These are phyloP conservation scores for Barnettozyma populi DNA, from an alignment of 805 yeast species.

Conservation along the genomic window DNA sequence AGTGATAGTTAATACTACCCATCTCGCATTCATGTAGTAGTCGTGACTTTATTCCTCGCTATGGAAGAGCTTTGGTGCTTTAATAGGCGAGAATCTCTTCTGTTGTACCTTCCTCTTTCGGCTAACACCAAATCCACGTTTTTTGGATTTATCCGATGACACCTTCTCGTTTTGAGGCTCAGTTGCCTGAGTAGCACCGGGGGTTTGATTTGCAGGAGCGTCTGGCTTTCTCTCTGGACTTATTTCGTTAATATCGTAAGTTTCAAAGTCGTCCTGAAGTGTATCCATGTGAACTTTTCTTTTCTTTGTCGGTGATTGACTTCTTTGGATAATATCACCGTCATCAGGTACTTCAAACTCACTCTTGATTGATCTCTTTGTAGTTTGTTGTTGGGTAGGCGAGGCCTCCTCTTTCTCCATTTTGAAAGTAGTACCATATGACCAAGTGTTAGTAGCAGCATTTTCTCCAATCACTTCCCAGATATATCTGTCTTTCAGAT, in stretches of 20 bases:
- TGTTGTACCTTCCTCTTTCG: constrained; percentile 20
- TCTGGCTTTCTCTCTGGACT: not conserved
- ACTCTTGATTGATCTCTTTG: not conserved
- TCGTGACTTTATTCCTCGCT: constrained; percentile 8
- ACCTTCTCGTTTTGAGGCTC: not conserved
- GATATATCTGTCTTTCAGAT: constrained; percentile 14
- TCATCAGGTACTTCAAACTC: constrained; percentile 1
- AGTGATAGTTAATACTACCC: not conserved
- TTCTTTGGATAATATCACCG: constrained; percentile 1
- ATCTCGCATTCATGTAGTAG: not conserved
- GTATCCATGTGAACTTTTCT: constrained; percentile 12
- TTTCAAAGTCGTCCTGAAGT: constrained; percentile 15
- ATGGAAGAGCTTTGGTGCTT: constrained; percentile 20
- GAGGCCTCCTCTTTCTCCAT: constrained; percentile 4
- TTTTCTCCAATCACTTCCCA: constrained; percentile 20
- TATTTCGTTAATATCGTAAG: constrained; percentile 11
- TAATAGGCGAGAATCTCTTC: constrained; percentile 19
- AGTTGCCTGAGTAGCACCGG: not conserved
- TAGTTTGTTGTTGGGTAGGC: not conserved
- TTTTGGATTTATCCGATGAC: constrained; percentile 9
- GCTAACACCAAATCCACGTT: constrained; percentile 20
- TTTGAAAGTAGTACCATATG: constrained; percentile 15
- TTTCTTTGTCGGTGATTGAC: constrained; percentile 9
- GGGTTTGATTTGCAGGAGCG: not conserved
- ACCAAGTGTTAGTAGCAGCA: constrained; percentile 6